A percentile compares a stretch with the other conserved stretches of the same genome.
Evolutionary conservation across 129 eudicot genomes (phyloP).

Genomic region (Lactuca sativa): DNA sequence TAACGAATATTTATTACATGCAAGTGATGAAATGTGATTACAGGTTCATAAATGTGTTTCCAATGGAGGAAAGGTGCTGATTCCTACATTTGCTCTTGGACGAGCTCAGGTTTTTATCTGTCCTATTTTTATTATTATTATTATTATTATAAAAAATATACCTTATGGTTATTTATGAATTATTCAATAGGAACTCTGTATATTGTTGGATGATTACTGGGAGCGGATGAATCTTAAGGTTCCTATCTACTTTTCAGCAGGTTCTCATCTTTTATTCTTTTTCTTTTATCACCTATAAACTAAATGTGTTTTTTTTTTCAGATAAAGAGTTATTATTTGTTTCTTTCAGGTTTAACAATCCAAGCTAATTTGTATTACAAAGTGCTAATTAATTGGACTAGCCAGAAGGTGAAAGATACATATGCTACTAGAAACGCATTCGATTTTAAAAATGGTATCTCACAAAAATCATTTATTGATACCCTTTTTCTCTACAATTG

Average conservation of each 20-base stretch:
- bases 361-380: slow-evolving; percentile 91
- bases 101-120: slow-evolving; percentile 74
- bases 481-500: neutral
- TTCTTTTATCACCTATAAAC: slow-evolving; percentile 2
- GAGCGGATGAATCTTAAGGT: slow-evolving; percentile 85
- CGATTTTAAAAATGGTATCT: slow-evolving; percentile 78
- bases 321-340: neutral
- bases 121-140: neutral
- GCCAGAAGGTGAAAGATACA: slow-evolving; percentile 92
- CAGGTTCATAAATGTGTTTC: slow-evolving; percentile 90
- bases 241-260: slow-evolving; percentile 94
- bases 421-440: slow-evolving; percentile 75
- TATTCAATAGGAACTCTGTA: slow-evolving; percentile 70
- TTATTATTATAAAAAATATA: neutral
- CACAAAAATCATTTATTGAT: neutral
- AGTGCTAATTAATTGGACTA: slow-evolving; percentile 92
- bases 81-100: slow-evolving; percentile 94
- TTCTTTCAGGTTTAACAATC: slow-evolving; percentile 69
- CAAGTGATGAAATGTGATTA: slow-evolving; percentile 1
- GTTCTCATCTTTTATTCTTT: slow-evolving; percentile 30
- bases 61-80: slow-evolving; percentile 89
- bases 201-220: slow-evolving; percentile 91
- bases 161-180: slow-evolving; percentile 11
- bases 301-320: too few relatives aligned
- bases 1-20: neutral